phyloP scores from a whole-genome alignment of 2,329 filamentous ascomycete species.

The Ophiostoma quercus region DNA sequence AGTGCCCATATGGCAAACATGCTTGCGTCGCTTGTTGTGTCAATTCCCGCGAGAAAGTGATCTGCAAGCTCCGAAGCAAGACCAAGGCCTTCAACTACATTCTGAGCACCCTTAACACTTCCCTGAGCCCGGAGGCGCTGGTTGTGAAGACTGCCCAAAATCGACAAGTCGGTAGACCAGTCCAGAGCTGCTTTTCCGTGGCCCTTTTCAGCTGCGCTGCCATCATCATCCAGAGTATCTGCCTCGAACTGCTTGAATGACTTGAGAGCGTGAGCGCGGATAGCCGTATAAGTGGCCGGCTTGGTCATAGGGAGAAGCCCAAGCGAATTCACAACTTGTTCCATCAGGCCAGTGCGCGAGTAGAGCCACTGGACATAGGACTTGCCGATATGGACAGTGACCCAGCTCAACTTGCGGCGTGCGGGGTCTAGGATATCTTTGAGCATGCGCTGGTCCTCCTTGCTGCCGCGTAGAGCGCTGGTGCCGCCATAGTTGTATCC shows the following conservation, averaged over 20 bases:
- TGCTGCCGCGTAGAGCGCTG: slow-evolving; percentile 34
- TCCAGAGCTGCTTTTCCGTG: slow-evolving; percentile 23
- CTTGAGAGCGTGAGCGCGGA: slow-evolving; percentile 36
- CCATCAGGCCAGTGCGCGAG: slow-evolving; percentile 37
- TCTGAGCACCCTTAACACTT: slow-evolving; percentile 25
- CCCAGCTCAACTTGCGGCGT: slow-evolving; percentile 46
- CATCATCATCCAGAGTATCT: neutral
- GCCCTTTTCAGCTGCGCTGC: neutral
- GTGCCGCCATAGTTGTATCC: slow-evolving; percentile 42
- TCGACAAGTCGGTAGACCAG: slow-evolving; percentile 28
- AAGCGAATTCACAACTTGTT: slow-evolving; percentile 32
- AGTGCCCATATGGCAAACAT: slow-evolving; percentile 49
- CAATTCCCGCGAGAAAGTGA: slow-evolving; percentile 49
- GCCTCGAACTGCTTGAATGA: slow-evolving; percentile 29
- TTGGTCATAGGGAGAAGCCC: slow-evolving; percentile 46
- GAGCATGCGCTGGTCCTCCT: slow-evolving; percentile 39
- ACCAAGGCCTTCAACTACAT: slow-evolving; percentile 37
- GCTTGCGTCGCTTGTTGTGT: slow-evolving; percentile 45
- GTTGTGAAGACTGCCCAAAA: slow-evolving; percentile 38
- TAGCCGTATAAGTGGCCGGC: slow-evolving; percentile 48
- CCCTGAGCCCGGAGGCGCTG: neutral
- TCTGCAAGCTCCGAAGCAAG: slow-evolving; percentile 51
- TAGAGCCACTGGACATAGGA: slow-evolving; percentile 46
- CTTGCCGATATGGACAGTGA: slow-evolving; percentile 42
- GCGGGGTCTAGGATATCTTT: slow-evolving; percentile 45